Conservation (phyloP, 2,329 filamentous ascomycete genomes). For the Trichophyton verrucosum region DNA sequence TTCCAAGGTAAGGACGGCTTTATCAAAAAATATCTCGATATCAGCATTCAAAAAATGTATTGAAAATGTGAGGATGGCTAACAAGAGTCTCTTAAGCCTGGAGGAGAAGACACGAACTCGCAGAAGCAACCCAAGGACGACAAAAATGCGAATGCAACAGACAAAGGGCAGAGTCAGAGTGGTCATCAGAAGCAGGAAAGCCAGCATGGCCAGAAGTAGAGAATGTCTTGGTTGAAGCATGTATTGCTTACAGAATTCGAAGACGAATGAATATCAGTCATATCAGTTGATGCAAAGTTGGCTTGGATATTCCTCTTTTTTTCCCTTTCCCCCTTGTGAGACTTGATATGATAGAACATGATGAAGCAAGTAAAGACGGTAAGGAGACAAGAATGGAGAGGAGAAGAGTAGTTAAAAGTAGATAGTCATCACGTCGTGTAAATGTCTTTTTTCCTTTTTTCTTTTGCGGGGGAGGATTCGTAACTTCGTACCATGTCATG, state of each 20-base stretch:
- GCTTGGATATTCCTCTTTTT: too few species aligned
- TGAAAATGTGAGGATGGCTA: background rate
- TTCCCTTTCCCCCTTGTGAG: background rate
- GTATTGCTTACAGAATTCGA: background rate
- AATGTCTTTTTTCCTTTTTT: background rate
- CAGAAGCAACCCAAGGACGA: slow-evolving; percentile 4
- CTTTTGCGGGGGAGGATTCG: background rate
- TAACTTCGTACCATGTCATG: slow-evolving; percentile 1
- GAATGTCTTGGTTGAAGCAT: background rate
- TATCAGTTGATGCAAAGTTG: too few species aligned
- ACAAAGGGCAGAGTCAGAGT: background rate
- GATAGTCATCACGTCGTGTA: background rate
- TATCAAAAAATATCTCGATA: background rate
- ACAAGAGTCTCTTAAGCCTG: too few species aligned
- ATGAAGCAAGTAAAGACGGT: background rate
- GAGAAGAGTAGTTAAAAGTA: background rate
- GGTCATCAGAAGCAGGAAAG: background rate
- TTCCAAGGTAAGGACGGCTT: slow-evolving; percentile 4
- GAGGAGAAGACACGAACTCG: too few species aligned
- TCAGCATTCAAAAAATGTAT: background rate
- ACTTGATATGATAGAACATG: background rate
- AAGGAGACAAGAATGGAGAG: background rate
- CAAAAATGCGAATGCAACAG: background rate
- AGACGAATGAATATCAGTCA: too few species aligned
- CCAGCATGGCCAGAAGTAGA: background rate